These are phyloP conservation scores for Tilletia caries DNA, from an alignment of 1,284 basidiomycete species.

Conservation along the genomic window DNA sequence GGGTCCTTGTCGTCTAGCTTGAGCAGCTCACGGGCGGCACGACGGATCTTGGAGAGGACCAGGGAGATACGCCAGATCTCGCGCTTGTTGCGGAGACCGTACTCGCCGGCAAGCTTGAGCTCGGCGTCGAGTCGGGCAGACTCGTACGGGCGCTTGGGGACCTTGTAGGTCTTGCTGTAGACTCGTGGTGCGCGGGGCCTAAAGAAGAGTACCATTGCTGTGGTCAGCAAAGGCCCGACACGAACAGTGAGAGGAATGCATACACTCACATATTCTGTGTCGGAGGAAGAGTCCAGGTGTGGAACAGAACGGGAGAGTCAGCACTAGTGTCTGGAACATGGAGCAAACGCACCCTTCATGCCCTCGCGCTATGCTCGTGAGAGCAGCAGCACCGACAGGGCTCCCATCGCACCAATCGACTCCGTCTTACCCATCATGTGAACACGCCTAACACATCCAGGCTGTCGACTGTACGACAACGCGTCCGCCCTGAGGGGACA, in stretches of 20 bases:
- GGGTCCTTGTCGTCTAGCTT: constrained; percentile 99
- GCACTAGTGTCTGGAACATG: neutral
- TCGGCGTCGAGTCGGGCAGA: constrained; percentile 98
- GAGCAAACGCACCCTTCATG: no score
- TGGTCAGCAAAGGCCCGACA: neutral
- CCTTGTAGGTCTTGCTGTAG: constrained; percentile 57
- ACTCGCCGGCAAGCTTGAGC: constrained; percentile 99
- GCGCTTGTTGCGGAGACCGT: constrained; percentile 99
- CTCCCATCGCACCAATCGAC: no score
- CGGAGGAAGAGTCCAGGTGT: neutral
- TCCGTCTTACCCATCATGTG: no score
- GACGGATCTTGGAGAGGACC: constrained; percentile 94
- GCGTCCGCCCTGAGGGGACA: no score
- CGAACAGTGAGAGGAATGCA: neutral
- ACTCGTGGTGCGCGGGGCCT: constrained; percentile 50
- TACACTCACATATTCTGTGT: constrained; percentile 30
- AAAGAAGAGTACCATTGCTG: neutral
- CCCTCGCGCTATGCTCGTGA: no score
- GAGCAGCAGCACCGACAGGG: no score
- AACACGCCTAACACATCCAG: no score
- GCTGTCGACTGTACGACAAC: no score
- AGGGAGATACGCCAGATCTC: constrained; percentile 99
- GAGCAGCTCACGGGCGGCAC: constrained; percentile 99
- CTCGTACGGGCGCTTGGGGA: constrained; percentile 95
- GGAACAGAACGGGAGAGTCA: neutral